Base-by-base conservation (phyloP, 345 rosid genomes). In the Carallia brachiata region DNA sequence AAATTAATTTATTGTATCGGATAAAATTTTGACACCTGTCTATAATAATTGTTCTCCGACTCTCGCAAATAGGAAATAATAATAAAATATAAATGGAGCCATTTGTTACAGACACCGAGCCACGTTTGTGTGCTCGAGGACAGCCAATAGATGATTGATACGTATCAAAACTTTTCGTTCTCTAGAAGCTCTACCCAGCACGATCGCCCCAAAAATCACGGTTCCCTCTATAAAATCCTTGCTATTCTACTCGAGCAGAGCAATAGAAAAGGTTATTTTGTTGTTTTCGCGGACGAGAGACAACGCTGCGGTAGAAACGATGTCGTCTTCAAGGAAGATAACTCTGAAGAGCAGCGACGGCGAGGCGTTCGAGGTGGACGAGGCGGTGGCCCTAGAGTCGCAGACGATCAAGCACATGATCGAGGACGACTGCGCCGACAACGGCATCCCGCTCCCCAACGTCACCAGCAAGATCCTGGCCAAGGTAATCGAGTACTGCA, bases 401-500 rank as follows among this genome's bases (percentile, higher is more conserved):
- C 74, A 73, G 57, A 77, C 77, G 52, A 77, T 77, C 63, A 77
- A 68, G 52, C 70, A 65, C 63, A 64, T 69, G 77, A 72, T 76
- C 28, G 71, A 75, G 47, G 79, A 75, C 66, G 75, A 65, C 28
- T 70, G 79, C 66, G 70, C 80, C 16, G 77, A 73, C 18, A 64
- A 34, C 64, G 77, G 67, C 3, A 77, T 77, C 47, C 74, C 77
- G 9, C 52, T 77, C 7, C 74, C 77, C 10, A 77, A 69, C 66
- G 73, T 77, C 6, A 77, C 74, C 9, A 65, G 81, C 66, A 65
- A 73, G 73, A 73, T 73, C 67, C 50, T 77, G 56, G 69, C 74
- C 10, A 77, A 72, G 62, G 77, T 77, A 12, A 73, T 77, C 39
- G 81, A 77, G 67, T 77, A 73, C 64, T 77, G 81, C 65, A 73